Base-by-base conservation (phyloP, 805 yeast genomes). In the Spathaspora gorwiae region DNA sequence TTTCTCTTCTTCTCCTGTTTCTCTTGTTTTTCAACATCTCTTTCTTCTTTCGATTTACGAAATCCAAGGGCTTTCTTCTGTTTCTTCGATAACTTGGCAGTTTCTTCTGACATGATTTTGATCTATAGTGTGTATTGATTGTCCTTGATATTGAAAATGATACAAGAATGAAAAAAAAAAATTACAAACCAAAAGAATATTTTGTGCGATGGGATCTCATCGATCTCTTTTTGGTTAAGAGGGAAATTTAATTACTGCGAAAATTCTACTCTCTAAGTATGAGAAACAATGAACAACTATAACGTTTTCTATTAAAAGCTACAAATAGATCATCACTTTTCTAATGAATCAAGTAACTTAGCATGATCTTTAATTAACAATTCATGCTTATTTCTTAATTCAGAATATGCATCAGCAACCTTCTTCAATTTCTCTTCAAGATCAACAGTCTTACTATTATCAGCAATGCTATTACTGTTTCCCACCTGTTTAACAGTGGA, bases 41-140 rank as follows among this genome's bases (percentile, higher is more conserved):
- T 57, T 48, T 66, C 70, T 47, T 69, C 72, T 54, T 70, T 69
- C 59, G 54, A 64, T 57, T 59, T 64, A 43, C 78, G 70, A 62
- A 81, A 83, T 55, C 77, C 79, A 37, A 80, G 71, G 9, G 86
- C 84, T 57, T 83, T 83, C 45, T 69, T 70, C 60, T 83, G 81
- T 55, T 81, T 83, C 68, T 82, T 83, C n/a, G 84, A 78, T 26
- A 82, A 66, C 58, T 80, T 81, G 40, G 55, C 62, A 7, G 13
- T 31, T 12, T 54, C 62, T 13, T 36, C 39, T 11, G 42, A 15
- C 31, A 39, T 19, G 24, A 19, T 19, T 19, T 3, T 3, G 24
- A 19, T 19, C 24, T 19, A 19, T 19, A 5, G 24, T 19, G 24
- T 19, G 24, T 19, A 19, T 19, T 19, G 24, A n/a, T n/a, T n/a